Evolutionary conservation across 192 early-diverging fungal species (phyloP), one percentile per base, ranked within the genome.

Genomic region (Rhizoclosmatium globosum): DNA sequence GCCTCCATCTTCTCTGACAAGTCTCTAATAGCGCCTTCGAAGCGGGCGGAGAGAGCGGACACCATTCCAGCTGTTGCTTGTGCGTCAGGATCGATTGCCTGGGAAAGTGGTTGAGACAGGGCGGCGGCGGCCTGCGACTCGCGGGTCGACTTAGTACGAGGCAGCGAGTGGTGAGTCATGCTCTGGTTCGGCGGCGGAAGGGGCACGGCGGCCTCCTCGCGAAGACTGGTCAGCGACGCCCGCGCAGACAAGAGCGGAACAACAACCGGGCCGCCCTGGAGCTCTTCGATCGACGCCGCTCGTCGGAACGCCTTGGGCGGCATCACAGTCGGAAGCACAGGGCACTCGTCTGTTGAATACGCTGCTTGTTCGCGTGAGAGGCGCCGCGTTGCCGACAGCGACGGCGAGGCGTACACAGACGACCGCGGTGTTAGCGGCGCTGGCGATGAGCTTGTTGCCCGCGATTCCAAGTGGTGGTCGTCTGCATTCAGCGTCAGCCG

Each of bases 291-390:
- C n/a, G n/a, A n/a, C n/a, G n/a, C n/a, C n/a, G n/a, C n/a, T n/a
- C n/a, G 56, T 11, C 56, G 56, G 11, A 57, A 11, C 11, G 56
- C 11, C 56, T 13, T n/a, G 7, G 62, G 62, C 62, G 39, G 23
- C 23, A 41, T 21, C 7, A 64, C 7, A 4, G 62, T 64, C 23
- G 62, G 23, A 4, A n/a, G 21, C 62, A 64, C 62, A n/a, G 62
- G 62, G 39, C 39, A 64, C 6, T 64, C 62, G 62, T 64, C 62
- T 11, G 56, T 57, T 7, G 39, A 21, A n/a, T 64, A 64, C 23
- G 9, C 21, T 4, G 62, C n/a, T n/a, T 64, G 62, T n/a, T 64
- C 62, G 62, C 62, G 62, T n/a, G 62, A 64, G 23, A 64, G 4
- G 23, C 62, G 62, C 7, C 62, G 62, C 56, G 56, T 57, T 11